Percentiles rank a stretch among this genome's conserved stretches.
These are phyloP conservation scores for Lachnellula occidentalis DNA, from an alignment of 2,329 filamentous ascomycete species.

Conservation along the genomic window DNA sequence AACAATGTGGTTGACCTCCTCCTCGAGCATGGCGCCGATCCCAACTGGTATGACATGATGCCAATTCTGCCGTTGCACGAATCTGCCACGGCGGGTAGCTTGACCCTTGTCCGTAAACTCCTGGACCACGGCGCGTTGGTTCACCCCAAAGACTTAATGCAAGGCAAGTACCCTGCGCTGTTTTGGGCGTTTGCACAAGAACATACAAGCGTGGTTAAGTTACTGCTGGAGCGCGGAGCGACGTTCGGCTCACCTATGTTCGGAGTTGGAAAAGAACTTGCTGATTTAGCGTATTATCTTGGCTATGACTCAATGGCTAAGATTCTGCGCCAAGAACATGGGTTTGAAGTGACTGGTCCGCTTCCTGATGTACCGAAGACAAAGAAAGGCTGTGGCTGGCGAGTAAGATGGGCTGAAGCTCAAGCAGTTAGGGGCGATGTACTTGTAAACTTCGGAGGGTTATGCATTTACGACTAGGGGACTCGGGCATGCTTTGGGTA, in stretches of 20 bases:
- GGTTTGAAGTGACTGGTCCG: neutral
- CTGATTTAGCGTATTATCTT: neutral
- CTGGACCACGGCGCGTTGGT: neutral
- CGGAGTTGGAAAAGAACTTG: neutral
- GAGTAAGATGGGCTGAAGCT: neutral
- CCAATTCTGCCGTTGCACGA: neutral
- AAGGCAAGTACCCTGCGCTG: neutral
- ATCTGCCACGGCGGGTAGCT: neutral
- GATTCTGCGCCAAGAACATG: neutral
- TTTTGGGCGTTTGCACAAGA: neutral
- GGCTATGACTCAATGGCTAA: conserved; percentile 2
- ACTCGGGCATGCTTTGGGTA: no score
- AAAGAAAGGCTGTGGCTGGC: neutral
- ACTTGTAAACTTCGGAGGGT: neutral
- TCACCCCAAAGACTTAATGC: neutral
- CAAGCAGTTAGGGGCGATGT: neutral
- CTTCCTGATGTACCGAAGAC: neutral
- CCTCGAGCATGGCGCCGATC: neutral
- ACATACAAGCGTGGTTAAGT: neutral
- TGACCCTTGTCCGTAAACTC: neutral
- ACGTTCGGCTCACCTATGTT: no score
- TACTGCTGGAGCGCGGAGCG: conserved; percentile 1
- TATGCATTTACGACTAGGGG: neutral
- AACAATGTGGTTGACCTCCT: neutral
- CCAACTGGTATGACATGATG: neutral